Evolutionary conservation across 2,329 filamentous ascomycete species (phyloP), one percentile per base, ranked within the genome.

Genomic region (Colletotrichum sp.): DNA sequence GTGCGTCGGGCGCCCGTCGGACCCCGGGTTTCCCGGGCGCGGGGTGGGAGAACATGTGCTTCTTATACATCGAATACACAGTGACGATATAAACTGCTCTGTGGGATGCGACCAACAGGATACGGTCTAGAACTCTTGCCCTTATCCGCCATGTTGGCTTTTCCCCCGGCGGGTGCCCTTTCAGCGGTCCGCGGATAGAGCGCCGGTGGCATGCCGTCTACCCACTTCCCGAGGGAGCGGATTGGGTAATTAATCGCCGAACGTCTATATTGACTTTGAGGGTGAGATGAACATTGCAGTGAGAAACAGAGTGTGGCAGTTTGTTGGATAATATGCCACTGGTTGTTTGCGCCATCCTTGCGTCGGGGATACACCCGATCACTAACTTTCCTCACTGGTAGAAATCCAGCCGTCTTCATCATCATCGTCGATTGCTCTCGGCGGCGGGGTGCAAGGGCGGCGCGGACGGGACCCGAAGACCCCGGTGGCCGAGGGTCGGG

Each of bases 271-370:
- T 44, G 44, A 13, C 44, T 52, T 52, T 52, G 6, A 1, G 4
- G 44, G 44, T 52, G 44, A 52, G 44, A 52, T 52, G 44, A 52
- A 22, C 44, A 52, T 52, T 52, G n/a, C 44, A 52, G 44, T 49
- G 19, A 44, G 8, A n/a, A 0, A 7, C 3, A 8, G 44, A 22
- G n/a, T 22, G 3, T 22, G 44, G n/a, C 11, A 22, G n/a, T 52
- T 25, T 52, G 44, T 8, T 52, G 2, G 44, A 52, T 1, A 8
- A 22, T 2, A 25, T 22, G 44, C n/a, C 8, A 3, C n/a, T 22
- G 1, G 12, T 12, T 6, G 44, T 25, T 3, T 8, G 6, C n/a
- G 44, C 2, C 3, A 1, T 1, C 1, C 44, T 52, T 8, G 6
- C n/a, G 12, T 52, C 44, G 44, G 55, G 25, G 55, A 59, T 29